Evolutionary conservation across 1,284 basidiomycete species (phyloP).

Genomic region (Moesziomyces aphidis): DNA sequence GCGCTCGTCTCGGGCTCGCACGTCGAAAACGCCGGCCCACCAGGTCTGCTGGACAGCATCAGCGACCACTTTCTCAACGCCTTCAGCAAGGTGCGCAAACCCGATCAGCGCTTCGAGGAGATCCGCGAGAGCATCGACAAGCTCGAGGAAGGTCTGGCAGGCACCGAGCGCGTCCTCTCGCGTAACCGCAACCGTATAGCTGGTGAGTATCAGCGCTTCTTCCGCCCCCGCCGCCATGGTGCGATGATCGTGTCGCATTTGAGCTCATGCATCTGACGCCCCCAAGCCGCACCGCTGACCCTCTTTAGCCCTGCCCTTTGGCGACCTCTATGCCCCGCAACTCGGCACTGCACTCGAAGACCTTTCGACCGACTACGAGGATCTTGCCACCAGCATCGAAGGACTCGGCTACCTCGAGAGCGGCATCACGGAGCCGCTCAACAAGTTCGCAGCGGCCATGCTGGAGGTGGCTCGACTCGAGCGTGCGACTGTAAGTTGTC

Average conservation of each 20-base stretch:
- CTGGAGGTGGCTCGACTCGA: constrained; percentile 75
- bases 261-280: no score
- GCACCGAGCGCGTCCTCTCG: constrained; percentile 74
- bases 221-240: no score
- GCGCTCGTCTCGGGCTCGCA: constrained; percentile 24
- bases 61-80: constrained; percentile 96
- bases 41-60: constrained; percentile 77
- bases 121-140: constrained; percentile 93
- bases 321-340: constrained; percentile 59
- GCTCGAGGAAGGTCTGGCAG: constrained; percentile 87
- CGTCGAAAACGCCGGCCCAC: constrained; percentile 37
- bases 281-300: constrained; percentile 27
- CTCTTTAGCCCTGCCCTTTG: constrained; percentile 52
- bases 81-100: constrained; percentile 93
- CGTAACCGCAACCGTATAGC: constrained; percentile 67
- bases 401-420: constrained; percentile 96
- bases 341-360: constrained; percentile 59
- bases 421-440: constrained; percentile 95
- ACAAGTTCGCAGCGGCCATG: constrained; percentile 93
- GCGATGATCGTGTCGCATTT: no score
- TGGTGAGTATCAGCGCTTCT: constrained; percentile 75
- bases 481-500: constrained; percentile 48
- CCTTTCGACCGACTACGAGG: constrained; percentile 94
- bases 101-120: constrained; percentile 90
- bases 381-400: constrained; percentile 92